Evolutionary conservation across 2,329 filamentous ascomycete species (phyloP).

Genomic region (Lachnellula occidentalis): DNA sequence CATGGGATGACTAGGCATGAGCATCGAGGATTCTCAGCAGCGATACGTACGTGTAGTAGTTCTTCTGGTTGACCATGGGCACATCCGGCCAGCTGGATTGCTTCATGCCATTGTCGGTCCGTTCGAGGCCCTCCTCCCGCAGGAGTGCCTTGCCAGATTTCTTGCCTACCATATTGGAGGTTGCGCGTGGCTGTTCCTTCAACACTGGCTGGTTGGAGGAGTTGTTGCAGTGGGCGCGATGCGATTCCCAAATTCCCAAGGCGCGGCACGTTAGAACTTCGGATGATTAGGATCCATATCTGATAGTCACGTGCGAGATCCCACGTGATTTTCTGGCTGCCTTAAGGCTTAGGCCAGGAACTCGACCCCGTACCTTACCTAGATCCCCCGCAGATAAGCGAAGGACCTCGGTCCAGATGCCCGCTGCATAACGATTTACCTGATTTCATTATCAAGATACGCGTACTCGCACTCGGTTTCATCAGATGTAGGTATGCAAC

Average conservation of each 20-base stretch:
- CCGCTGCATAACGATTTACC: too few relatives aligned
- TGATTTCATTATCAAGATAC: too few relatives aligned
- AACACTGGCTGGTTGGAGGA: neutral
- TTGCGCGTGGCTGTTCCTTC: neutral
- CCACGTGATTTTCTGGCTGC: too few relatives aligned
- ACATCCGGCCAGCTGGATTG: slow-evolving; percentile 91
- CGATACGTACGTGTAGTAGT: slow-evolving; percentile 83
- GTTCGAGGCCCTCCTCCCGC: slow-evolving; percentile 60
- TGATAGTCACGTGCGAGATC: neutral
- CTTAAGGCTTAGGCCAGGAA: too few relatives aligned
- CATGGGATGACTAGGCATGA: neutral
- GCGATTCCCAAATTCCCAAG: neutral
- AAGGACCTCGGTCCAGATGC: too few relatives aligned
- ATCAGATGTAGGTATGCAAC: too few relatives aligned
- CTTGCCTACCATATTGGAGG: slow-evolving; percentile 31
- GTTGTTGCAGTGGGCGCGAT: neutral
- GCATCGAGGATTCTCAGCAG: neutral
- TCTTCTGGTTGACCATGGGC: slow-evolving; percentile 96
- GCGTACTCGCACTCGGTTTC: too few relatives aligned
- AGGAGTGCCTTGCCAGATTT: slow-evolving; percentile 32
- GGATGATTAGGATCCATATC: neutral
- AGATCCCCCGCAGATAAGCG: too few relatives aligned
- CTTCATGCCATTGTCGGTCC: slow-evolving; percentile 98
- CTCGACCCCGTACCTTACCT: too few relatives aligned
- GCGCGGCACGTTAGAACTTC: neutral